Conservation (phyloP, 2,329 filamentous ascomycete genomes). For the Endothia cerciana region DNA sequence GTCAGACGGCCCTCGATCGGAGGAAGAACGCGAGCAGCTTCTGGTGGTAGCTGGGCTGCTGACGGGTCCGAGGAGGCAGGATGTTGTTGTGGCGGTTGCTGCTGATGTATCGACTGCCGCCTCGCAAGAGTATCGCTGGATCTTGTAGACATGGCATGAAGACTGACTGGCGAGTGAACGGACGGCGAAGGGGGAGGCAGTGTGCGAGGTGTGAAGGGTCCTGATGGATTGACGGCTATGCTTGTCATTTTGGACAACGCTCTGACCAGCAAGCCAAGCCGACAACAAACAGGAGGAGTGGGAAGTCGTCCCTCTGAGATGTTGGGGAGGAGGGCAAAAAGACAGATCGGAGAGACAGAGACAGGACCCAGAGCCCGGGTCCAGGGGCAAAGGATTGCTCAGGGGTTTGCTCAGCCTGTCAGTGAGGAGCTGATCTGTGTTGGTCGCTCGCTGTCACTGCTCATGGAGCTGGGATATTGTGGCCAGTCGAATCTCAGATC, state of each 20-base stretch:
- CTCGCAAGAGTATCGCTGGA: slow-evolving; percentile 29
- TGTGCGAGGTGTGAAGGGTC: slow-evolving; percentile 26
- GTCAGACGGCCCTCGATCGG: slow-evolving; percentile 31
- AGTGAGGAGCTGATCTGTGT: slow-evolving; percentile 12
- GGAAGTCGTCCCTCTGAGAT: slow-evolving; percentile 4
- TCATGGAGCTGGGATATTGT: slow-evolving; percentile 19
- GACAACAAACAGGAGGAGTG: slow-evolving; percentile 21
- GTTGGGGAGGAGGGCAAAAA: neutral
- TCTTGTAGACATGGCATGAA: slow-evolving; percentile 31
- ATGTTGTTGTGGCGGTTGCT: slow-evolving; percentile 13
- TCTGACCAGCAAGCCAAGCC: slow-evolving; percentile 19
- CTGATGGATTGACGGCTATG: slow-evolving; percentile 28
- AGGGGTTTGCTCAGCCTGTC: neutral
- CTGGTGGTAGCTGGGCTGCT: slow-evolving; percentile 2
- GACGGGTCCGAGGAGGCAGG: neutral
- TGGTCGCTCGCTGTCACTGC: slow-evolving; percentile 18
- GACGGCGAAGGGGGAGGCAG: slow-evolving; percentile 27
- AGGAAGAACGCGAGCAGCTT: neutral
- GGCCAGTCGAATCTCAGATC: slow-evolving; percentile 20
- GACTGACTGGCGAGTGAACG: slow-evolving; percentile 21
- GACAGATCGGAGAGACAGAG: neutral
- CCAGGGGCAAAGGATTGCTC: slow-evolving; percentile 4
- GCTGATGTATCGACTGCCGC: slow-evolving; percentile 19
- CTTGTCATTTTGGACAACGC: slow-evolving; percentile 30
- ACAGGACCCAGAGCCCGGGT: slow-evolving; percentile 4